These are phyloP conservation scores for Cytospora paraplurivora DNA, from an alignment of 2,329 filamentous ascomycete species.

Conservation along the genomic window DNA sequence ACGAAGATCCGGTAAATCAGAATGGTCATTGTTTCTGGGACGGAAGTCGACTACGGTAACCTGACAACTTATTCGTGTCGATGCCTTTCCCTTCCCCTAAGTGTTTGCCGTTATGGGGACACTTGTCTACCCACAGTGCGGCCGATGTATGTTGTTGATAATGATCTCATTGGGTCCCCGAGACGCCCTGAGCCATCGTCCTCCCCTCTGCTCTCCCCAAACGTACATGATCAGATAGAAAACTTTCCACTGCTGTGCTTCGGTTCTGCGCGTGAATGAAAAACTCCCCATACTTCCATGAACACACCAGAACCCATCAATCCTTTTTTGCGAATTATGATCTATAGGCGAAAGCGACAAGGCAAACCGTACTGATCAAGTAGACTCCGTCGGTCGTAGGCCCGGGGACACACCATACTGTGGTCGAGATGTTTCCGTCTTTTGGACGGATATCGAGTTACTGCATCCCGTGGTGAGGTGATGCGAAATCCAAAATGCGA, in stretches of 20 bases:
- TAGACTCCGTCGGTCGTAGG: conserved; percentile 20
- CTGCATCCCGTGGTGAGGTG: conserved; percentile 10
- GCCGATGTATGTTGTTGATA: conserved; percentile 25
- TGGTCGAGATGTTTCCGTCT: conserved; percentile 17
- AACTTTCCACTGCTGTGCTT: conserved; percentile 9
- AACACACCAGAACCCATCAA: conserved; percentile 21
- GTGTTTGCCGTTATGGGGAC: conserved; percentile 24
- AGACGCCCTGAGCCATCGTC: conserved; percentile 23
- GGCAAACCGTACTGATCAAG: conserved; percentile 28
- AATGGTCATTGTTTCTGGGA: conserved; percentile 19
- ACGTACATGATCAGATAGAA: conserved; percentile 24
- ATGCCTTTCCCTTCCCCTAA: conserved; percentile 25
- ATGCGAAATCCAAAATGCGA: conserved; percentile 26
- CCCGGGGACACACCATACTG: conserved; percentile 21
- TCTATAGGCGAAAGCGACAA: conserved; percentile 29
- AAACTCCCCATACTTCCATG: conserved; percentile 5
- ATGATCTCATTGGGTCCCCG: conserved; percentile 23
- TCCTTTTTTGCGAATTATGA: conserved; percentile 30
- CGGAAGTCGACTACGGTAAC: conserved; percentile 20
- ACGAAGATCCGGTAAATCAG: conserved; percentile 13
- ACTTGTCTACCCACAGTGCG: conserved; percentile 29
- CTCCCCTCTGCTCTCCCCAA: conserved; percentile 15
- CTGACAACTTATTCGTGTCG: conserved; percentile 26
- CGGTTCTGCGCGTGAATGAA: conserved; percentile 4
- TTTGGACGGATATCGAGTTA: conserved; percentile 14